Evolutionary conservation across 2,329 filamentous ascomycete genomes (phyloP).

Genomic region (Neofusicoccum laricinum): DNA sequence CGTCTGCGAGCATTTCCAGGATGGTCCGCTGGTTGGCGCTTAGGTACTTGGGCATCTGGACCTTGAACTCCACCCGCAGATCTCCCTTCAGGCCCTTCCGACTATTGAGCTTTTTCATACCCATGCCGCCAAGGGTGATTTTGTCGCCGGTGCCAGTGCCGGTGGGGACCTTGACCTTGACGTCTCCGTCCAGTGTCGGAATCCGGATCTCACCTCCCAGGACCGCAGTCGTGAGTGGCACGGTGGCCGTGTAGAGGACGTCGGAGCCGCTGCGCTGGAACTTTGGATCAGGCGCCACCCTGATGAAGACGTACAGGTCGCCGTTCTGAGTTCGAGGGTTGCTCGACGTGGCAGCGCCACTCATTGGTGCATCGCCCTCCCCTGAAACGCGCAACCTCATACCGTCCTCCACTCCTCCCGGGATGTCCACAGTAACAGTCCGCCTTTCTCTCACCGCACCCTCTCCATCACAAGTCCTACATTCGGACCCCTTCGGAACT

Average conservation of each 20-base stretch:
- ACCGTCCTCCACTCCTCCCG: constrained; percentile 91
- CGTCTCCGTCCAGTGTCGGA: constrained; percentile 85
- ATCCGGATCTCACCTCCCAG: constrained; percentile 87
- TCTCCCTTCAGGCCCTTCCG: constrained; percentile 72
- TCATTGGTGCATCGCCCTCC: constrained; percentile 82
- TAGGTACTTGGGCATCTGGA: constrained; percentile 92
- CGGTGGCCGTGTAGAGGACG: constrained; percentile 85
- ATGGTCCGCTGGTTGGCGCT: constrained; percentile 88
- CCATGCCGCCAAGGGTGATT: constrained; percentile 84
- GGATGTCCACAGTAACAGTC: constrained; percentile 86
- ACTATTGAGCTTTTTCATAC: constrained; percentile 78
- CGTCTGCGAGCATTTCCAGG: constrained; percentile 92
- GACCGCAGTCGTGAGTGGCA: constrained; percentile 89
- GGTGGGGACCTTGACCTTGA: constrained; percentile 85
- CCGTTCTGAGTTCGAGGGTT: constrained; percentile 68
- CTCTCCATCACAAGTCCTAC: constrained; percentile 73
- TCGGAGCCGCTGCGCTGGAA: constrained; percentile 87
- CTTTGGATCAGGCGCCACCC: constrained; percentile 83
- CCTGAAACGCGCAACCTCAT: constrained; percentile 85
- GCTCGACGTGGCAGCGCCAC: constrained; percentile 64
- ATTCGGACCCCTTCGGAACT: constrained; percentile 78
- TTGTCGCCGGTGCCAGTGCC: constrained; percentile 91
- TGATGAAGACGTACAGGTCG: constrained; percentile 87
- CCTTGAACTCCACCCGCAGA: constrained; percentile 89
- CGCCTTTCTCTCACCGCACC: constrained; percentile 81